Evolutionary conservation across 805 yeast species (phyloP).

Genomic region (Suhomyces prunicola): DNA sequence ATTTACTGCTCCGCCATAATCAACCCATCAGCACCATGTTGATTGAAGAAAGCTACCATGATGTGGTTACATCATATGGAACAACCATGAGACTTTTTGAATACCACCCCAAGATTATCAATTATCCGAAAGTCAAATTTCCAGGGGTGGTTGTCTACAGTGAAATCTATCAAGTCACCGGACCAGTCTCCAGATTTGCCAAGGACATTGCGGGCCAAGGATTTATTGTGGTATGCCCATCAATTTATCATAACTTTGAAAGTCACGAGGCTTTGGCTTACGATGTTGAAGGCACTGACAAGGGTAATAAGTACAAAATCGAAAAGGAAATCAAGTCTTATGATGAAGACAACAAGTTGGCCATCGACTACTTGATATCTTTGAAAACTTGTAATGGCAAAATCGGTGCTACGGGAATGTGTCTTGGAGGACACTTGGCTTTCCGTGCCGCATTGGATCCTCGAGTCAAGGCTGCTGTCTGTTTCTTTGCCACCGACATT

Average conservation of each 20-base stretch:
- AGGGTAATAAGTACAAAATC: constrained; percentile 64
- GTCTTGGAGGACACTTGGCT: constrained; percentile 82
- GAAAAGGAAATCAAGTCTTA: constrained; percentile 67
- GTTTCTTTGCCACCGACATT: constrained; percentile 80
- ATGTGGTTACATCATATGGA: constrained; percentile 62
- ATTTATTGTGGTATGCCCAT: constrained; percentile 74
- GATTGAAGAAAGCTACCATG: constrained; percentile 61
- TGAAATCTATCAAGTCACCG: constrained; percentile 80
- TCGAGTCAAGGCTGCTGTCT: constrained; percentile 63
- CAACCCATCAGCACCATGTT: constrained; percentile 46
- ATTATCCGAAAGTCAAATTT: constrained; percentile 74
- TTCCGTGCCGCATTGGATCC: constrained; percentile 64
- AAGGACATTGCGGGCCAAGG: constrained; percentile 79
- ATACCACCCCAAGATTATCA: constrained; percentile 65
- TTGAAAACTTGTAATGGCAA: constrained; percentile 66
- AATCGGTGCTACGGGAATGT: constrained; percentile 84
- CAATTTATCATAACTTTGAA: constrained; percentile 73
- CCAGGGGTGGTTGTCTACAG: constrained; percentile 80
- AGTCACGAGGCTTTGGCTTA: constrained; percentile 63
- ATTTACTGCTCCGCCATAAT: not conserved
- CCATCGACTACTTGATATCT: constrained; percentile 57
- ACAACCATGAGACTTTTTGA: constrained; percentile 65
- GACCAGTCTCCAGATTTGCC: constrained; percentile 77
- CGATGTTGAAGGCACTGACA: constrained; percentile 71
- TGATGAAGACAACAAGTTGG: constrained; percentile 67